Evolutionary conservation across 768 basidiomycete species (phyloP).

Genomic region (Termitomyces sp.): DNA sequence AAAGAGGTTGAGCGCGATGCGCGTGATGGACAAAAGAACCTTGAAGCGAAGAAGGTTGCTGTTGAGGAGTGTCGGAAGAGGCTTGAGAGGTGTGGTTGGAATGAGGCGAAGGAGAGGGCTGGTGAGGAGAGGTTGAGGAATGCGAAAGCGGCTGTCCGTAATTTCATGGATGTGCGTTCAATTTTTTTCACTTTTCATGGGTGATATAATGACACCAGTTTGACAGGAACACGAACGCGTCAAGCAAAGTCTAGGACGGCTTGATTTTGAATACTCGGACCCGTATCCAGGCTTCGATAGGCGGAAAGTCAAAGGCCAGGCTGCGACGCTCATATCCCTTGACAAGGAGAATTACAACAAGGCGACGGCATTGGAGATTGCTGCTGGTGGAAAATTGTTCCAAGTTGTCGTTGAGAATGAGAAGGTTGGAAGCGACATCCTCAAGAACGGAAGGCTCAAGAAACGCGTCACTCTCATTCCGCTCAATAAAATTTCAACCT

Average conservation of each 20-base stretch:
- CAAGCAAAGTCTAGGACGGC: constrained; percentile 60
- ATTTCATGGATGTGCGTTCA: constrained; percentile 60
- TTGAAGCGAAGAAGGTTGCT: constrained; percentile 57
- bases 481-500: constrained; percentile 83
- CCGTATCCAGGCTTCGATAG: constrained; percentile 84
- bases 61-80: constrained; percentile 55
- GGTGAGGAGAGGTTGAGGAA: constrained; percentile 48
- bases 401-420: constrained; percentile 95
- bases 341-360: constrained; percentile 68
- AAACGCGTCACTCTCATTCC: constrained; percentile 94
- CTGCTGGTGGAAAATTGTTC: constrained; percentile 86
- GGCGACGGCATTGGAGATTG: constrained; percentile 89
- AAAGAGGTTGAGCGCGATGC: constrained; percentile 86
- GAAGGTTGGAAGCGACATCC: constrained; percentile 78
- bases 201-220: not conserved
- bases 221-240: constrained; percentile 66
- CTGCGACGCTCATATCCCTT: constrained; percentile 85
- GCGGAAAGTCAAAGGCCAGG: constrained; percentile 84
- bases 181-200: constrained; percentile 8
- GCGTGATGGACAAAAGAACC: constrained; percentile 66
- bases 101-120: constrained; percentile 66
- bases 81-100: constrained; percentile 71
- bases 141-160: constrained; percentile 53
- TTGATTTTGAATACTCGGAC: constrained; percentile 82
- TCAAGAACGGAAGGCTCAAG: constrained; percentile 71